A percentile compares a stretch with the other conserved stretches of the same genome.
Evolutionary conservation across 208 protist genomes (phyloP).

Genomic region (Cochliopodium minus): DNA sequence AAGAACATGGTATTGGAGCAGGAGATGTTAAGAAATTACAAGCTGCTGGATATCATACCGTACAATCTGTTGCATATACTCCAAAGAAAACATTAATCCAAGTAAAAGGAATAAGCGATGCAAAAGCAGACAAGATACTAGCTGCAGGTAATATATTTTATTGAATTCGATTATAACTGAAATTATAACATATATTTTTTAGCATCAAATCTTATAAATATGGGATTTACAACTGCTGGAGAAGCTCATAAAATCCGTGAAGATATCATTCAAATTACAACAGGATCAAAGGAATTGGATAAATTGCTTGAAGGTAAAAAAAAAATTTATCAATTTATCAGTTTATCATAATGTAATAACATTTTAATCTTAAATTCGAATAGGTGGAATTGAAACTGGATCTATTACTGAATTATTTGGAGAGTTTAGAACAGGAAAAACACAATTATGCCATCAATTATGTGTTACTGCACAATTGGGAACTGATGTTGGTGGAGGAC

Average conservation of each 20-base stretch:
- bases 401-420: slow-evolving; percentile 79
- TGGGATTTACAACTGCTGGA: slow-evolving; percentile 90
- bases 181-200: no score
- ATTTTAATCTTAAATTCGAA: slow-evolving; percentile 3
- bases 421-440: slow-evolving; percentile 97
- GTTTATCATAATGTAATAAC: not conserved
- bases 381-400: not conserved
- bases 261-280: slow-evolving; percentile 88
- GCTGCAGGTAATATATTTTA: no score
- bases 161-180: not conserved
- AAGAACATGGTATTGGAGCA: slow-evolving; percentile 69
- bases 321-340: slow-evolving; percentile 92
- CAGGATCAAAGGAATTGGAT: slow-evolving; percentile 92
- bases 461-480: slow-evolving; percentile 91
- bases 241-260: slow-evolving; percentile 77
- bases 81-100: slow-evolving; percentile 80
- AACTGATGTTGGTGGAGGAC: slow-evolving; percentile 74
- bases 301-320: slow-evolving; percentile 85
- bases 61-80: slow-evolving; percentile 83
- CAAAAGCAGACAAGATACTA: slow-evolving; percentile 93
- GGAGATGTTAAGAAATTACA: slow-evolving; percentile 90
- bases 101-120: slow-evolving; percentile 94
- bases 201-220: slow-evolving; percentile 79
- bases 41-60: slow-evolving; percentile 78
- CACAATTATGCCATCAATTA: slow-evolving; percentile 95